Base-by-base conservation (phyloP, 176 grass and related monocot genomes). In the Rhynchospora tenuis region DNA sequence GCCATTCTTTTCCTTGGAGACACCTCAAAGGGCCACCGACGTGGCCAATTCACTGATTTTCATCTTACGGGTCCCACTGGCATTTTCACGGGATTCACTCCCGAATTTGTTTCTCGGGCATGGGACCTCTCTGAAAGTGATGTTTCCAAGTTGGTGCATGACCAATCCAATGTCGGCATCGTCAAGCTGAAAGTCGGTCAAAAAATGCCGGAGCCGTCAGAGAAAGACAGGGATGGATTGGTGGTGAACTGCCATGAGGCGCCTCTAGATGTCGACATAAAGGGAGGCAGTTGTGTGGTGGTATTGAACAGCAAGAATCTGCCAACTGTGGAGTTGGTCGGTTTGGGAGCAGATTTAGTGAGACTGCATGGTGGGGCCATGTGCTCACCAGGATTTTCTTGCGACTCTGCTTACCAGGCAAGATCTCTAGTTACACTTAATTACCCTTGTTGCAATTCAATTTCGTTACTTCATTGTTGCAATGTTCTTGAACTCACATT, bases 381-480 rank as follows among this genome's bases (percentile, higher is more conserved):
- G 95, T 98, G 95, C 87, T 98, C 92, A 0, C 95, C 95, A 0
- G 95, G 95, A 2, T 98, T 98, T 89, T 98, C 95, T 0, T 91
- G 95, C 2, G 95, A 98, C 75, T 94, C 95, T 0, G 92, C 95
- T 0, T 94, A 89, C 65, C 92, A 80, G 77, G 77, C 29, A 80
- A 80, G 54, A 45, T 14, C 5, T 45, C 10, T n/a, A 70, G 38
- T 45, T 44, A 0, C 17, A 38, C 28, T 19, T 67, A 59, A 79
- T n/a, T 26, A 0, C 6, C 12, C 23, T 2, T 26, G 12, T 3
- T 26, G 5, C 9, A 54, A 6, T 52, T 77, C 12, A 51, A 24
- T 51, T 55, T 14, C 6, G 50, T 27, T 38, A n/a, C 13, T 58
- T 59, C 7, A 20, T 59, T 20, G 56, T 38, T 17, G 3, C 4